Conservation (phyloP, 2,329 filamentous ascomycete genomes). For the Diaporthe citri region DNA sequence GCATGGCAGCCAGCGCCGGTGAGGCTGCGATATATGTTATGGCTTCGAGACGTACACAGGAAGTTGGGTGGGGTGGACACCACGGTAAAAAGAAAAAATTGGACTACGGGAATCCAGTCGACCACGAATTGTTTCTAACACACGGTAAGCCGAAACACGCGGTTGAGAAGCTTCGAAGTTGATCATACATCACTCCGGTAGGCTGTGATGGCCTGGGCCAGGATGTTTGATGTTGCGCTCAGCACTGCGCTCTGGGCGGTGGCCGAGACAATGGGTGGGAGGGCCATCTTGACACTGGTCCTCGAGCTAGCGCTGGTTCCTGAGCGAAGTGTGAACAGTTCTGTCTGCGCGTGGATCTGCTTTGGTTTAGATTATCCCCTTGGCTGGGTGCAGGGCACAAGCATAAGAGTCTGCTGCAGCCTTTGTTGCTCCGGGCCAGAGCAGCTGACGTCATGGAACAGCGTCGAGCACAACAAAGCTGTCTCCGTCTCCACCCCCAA, state of each 20-base stretch:
- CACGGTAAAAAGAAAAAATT: slow-evolving; percentile 81
- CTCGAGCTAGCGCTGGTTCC: not conserved
- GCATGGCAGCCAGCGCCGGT: not conserved
- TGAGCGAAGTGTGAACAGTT: not conserved
- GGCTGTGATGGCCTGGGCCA: slow-evolving; percentile 78
- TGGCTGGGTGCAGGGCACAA: not conserved
- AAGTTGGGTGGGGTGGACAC: slow-evolving; percentile 86
- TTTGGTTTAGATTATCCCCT: not conserved
- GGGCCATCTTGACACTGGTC: slow-evolving; percentile 47
- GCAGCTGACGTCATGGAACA: slow-evolving; percentile 7
- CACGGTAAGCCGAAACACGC: slow-evolving; percentile 12
- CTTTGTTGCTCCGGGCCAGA: not conserved
- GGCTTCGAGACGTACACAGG: slow-evolving; percentile 68
- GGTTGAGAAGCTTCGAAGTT: not conserved
- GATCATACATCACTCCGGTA: slow-evolving; percentile 69
- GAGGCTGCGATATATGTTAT: not conserved
- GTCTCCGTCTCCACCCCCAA: not conserved
- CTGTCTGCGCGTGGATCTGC: not conserved
- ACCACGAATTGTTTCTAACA: slow-evolving; percentile 70
- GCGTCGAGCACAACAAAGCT: not conserved
- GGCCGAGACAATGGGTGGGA: slow-evolving; percentile 67
- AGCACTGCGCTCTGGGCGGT: slow-evolving; percentile 76
- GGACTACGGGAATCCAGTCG: slow-evolving; percentile 76
- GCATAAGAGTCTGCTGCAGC: slow-evolving; percentile 19
- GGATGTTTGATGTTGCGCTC: slow-evolving; percentile 75